phyloP scores from a whole-genome alignment of 2,329 filamentous ascomycete species.

The Sporothrix brasiliensis region DNA sequence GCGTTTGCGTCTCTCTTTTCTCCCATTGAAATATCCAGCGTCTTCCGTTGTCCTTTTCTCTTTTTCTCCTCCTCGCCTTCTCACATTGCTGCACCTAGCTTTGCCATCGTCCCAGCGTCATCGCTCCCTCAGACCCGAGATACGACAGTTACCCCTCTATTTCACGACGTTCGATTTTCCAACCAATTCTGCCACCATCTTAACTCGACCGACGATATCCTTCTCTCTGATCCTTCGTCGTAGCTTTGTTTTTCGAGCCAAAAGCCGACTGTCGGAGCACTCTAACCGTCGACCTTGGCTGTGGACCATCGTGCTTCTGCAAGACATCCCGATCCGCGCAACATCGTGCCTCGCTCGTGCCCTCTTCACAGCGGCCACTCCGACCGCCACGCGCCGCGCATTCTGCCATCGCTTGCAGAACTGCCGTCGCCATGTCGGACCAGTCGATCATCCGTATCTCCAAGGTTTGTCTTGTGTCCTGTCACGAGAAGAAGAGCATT shows the following conservation, averaged over 20 bases:
- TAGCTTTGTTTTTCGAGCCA: neutral
- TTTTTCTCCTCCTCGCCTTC: neutral
- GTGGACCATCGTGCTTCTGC: neutral
- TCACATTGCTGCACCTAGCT: neutral
- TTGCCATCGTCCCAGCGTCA: neutral
- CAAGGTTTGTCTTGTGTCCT: slow-evolving; percentile 16
- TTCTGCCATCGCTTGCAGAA: slow-evolving; percentile 20
- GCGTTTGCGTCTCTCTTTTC: neutral
- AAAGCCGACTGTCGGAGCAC: no score
- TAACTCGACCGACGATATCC: neutral
- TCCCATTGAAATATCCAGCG: neutral
- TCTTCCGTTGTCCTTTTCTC: no score
- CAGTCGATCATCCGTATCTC: slow-evolving; percentile 48
- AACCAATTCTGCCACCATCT: neutral
- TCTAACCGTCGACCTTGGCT: neutral
- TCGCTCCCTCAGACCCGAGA: neutral
- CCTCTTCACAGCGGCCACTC: neutral
- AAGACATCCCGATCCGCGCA: neutral
- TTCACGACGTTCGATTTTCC: neutral
- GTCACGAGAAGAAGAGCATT: neutral
- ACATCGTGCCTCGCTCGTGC: slow-evolving; percentile 1
- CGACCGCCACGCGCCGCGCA: slow-evolving; percentile 14
- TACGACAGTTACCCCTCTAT: slow-evolving; percentile 22
- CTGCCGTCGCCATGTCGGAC: slow-evolving; percentile 64
- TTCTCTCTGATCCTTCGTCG: neutral